Percentiles rank a stretch among this genome's conserved stretches.
phyloP scores from a whole-genome alignment of 225 moss, liverwort and hornwort species.

The Physcomitrium patens region DNA sequence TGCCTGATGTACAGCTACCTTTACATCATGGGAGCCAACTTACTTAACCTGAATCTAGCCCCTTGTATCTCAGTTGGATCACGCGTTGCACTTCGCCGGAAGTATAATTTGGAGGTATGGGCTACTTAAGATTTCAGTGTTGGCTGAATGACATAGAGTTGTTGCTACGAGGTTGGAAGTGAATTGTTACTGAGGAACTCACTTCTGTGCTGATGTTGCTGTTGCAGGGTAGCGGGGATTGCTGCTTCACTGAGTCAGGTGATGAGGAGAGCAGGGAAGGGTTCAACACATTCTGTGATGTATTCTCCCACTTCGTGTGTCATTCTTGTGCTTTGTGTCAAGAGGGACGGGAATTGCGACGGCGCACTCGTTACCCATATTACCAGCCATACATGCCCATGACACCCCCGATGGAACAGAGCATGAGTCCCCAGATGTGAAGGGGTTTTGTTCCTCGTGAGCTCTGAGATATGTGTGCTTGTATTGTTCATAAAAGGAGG shows the following conservation, averaged over 20 bases:
- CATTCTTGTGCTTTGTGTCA: conserved; percentile 83
- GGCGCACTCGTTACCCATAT: conserved; percentile 61
- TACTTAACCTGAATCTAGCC: conserved; percentile 68
- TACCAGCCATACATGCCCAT: conserved; percentile 61
- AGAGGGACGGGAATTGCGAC: conserved; percentile 87
- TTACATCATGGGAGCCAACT: conserved; percentile 58
- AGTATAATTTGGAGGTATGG: conserved; percentile 78
- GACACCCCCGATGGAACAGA: conserved; percentile 69
- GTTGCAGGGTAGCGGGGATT: conserved; percentile 39
- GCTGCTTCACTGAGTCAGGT: conserved; percentile 42
- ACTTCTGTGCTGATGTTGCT: conserved; percentile 12
- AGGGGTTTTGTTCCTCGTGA: background rate
- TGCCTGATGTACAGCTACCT: conserved; percentile 82
- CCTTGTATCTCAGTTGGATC: conserved; percentile 81
- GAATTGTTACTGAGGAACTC: background rate
- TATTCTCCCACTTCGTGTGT: conserved; percentile 67
- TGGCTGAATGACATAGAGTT: background rate
- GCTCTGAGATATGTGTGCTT: background rate
- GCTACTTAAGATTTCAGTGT: background rate
- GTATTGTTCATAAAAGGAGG: no score
- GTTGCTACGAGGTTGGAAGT: background rate
- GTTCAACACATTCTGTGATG: conserved; percentile 64
- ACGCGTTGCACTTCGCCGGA: conserved; percentile 74
- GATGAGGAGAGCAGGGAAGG: conserved; percentile 67
- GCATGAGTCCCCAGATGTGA: conserved; percentile 54